phyloP scores from a whole-genome alignment of 179 eudicot genomes.

The Silene coronaria region DNA sequence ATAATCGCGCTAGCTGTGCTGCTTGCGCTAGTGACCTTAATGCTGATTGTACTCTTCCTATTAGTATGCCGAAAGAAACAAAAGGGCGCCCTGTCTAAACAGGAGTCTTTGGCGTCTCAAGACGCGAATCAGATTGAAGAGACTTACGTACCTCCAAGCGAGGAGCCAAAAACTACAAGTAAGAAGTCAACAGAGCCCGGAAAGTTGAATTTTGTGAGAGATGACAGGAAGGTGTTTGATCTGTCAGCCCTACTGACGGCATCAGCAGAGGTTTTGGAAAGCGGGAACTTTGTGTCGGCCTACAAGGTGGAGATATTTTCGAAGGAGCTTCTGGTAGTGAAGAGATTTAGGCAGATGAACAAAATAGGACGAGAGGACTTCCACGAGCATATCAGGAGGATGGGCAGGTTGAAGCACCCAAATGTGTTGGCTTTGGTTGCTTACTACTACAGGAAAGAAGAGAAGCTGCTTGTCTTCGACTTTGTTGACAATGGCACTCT shows the following conservation, averaged over 20 bases:
- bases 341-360: slow-evolving; percentile 68
- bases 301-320: slow-evolving; percentile 59
- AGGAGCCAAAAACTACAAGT: slow-evolving; percentile 18
- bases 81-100: slow-evolving; percentile 14
- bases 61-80: slow-evolving; percentile 18
- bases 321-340: slow-evolving; percentile 53
- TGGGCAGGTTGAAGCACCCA: slow-evolving; percentile 63
- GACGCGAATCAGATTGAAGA: slow-evolving; percentile 19
- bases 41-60: slow-evolving; percentile 20
- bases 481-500: slow-evolving; percentile 61
- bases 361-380: slow-evolving; percentile 59
- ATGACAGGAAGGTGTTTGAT: slow-evolving; percentile 50
- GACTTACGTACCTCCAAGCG: slow-evolving; percentile 9
- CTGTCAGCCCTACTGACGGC: slow-evolving; percentile 59
- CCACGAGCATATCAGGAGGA: slow-evolving; percentile 46
- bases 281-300: slow-evolving; percentile 74
- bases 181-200: slow-evolving; percentile 31
- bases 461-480: slow-evolving; percentile 65
- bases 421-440: slow-evolving; percentile 68
- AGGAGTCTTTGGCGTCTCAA: slow-evolving; percentile 14
- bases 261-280: slow-evolving; percentile 83
- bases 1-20: slow-evolving; percentile 21
- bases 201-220: slow-evolving; percentile 50
- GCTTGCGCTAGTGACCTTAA: slow-evolving; percentile 24
- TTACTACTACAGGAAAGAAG: slow-evolving; percentile 69